Evolutionary conservation across 2,329 filamentous ascomycete genomes (phyloP).

Genomic region (Alternaria tenuissima): DNA sequence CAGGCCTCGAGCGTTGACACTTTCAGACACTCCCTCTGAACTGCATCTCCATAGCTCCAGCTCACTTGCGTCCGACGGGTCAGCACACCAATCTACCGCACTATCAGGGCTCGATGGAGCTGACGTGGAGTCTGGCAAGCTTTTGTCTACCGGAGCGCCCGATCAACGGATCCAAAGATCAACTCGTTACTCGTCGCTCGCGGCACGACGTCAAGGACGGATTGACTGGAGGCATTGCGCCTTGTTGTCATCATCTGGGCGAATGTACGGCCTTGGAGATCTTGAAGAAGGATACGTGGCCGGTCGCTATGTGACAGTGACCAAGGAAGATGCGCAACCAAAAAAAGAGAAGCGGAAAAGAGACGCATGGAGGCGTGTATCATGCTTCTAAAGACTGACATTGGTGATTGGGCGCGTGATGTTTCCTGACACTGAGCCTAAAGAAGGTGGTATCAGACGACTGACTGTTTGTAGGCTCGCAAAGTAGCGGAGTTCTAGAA

Average conservation of each 20-base stretch:
- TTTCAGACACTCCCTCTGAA: not conserved
- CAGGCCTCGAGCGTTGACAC: not conserved
- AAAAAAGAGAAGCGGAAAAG: not conserved
- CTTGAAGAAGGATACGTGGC: not conserved
- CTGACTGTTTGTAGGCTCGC: not conserved
- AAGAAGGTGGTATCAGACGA: rapidly evolving
- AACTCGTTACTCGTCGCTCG: not conserved
- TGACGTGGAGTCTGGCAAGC: not conserved
- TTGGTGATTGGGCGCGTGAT: rapidly evolving
- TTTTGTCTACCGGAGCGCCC: not conserved
- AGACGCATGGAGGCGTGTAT: not conserved
- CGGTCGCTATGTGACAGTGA: not conserved
- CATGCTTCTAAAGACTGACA: not conserved
- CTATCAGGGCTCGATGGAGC: not conserved
- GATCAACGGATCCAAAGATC: not conserved
- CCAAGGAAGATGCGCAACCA: not conserved
- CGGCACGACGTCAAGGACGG: not conserved
- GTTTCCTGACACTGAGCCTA: rapidly evolving
- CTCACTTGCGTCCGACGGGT: not conserved
- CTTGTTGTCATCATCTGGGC: not conserved
- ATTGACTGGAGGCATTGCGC: not conserved
- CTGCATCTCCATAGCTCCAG: not conserved
- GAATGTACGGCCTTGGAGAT: not conserved
- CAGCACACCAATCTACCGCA: not conserved
- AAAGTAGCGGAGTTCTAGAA: not conserved